Evolutionary conservation across 208 protist species (phyloP).

Genomic region (Acanthamoeba rhysodes): DNA sequence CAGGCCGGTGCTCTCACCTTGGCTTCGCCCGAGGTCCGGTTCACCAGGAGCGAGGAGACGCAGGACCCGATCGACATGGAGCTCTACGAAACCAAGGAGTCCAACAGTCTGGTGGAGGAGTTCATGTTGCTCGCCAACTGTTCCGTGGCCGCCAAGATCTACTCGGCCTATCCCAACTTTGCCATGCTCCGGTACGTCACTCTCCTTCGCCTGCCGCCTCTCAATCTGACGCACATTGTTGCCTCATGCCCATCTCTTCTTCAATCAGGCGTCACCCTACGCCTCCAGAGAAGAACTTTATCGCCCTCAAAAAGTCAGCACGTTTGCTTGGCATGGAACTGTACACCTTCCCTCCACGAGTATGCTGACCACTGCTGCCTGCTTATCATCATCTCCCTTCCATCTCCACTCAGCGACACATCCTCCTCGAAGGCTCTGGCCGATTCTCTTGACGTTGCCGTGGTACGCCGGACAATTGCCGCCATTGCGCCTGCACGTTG

Average conservation of each 20-base stretch:
- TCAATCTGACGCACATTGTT: no score
- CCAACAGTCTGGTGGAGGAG: constrained; percentile 90
- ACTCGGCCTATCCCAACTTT: constrained; percentile 70
- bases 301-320: constrained; percentile 54
- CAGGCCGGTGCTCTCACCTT: constrained; percentile 89
- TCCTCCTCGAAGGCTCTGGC: constrained; percentile 83
- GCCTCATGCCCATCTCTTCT: not conserved
- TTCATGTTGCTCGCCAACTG: constrained; percentile 92
- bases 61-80: constrained; percentile 84
- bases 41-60: constrained; percentile 82
- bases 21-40: constrained; percentile 88
- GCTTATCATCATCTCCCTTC: not conserved
- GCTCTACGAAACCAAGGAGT: constrained; percentile 84
- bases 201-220: not conserved
- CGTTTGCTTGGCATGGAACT: not conserved
- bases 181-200: constrained; percentile 73
- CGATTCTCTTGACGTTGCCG: constrained; percentile 85
- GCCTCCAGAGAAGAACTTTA: constrained; percentile 78
- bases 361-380: not conserved
- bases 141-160: constrained; percentile 87
- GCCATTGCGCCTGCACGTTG: no score
- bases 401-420: not conserved
- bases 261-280: constrained; percentile 82
- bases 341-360: not conserved
- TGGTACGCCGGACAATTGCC: not conserved